Conservation (phyloP, 1,139 yeast species). For the Geotrichum carabidarum region DNA sequence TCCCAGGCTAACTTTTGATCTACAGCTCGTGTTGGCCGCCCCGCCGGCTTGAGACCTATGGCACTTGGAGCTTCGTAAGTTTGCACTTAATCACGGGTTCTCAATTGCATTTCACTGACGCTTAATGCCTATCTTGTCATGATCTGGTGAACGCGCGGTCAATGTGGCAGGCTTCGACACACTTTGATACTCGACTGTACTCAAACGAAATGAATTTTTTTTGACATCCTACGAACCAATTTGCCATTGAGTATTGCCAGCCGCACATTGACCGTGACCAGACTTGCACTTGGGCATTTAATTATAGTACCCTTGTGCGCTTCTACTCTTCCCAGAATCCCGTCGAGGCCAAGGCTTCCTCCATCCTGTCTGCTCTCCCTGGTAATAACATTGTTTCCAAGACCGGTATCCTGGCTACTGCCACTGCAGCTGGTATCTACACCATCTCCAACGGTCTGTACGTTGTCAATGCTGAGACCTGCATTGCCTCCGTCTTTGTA, state of each 20-base stretch:
- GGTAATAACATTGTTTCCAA: constrained; percentile 84
- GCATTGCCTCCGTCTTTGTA: constrained; percentile 72
- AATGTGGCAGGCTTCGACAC: not conserved
- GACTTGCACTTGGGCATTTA: not conserved
- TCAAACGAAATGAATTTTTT: not conserved
- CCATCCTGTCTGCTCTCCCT: constrained; percentile 88
- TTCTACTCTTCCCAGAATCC: constrained; percentile 47
- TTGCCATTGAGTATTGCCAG: not conserved
- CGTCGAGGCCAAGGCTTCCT: constrained; percentile 86
- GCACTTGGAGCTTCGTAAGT: constrained; percentile 25
- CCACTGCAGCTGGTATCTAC: constrained; percentile 89
- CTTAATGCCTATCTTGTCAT: not conserved
- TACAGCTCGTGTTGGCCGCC: constrained; percentile 20
- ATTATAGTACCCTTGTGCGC: constrained; percentile 24
- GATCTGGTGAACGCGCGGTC: not conserved
- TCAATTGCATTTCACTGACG: too few species aligned
- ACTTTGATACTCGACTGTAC: not conserved
- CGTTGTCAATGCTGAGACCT: constrained; percentile 90
- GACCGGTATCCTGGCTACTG: constrained; percentile 92
- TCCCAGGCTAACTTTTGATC: not conserved
- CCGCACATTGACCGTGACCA: not conserved
- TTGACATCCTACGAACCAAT: too few species aligned
- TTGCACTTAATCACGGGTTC: too few species aligned
- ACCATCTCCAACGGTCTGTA: constrained; percentile 91
- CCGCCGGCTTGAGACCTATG: constrained; percentile 26